Percentiles rank a stretch among this genome's conserved stretches.
phyloP scores from a whole-genome alignment of 2,329 filamentous ascomycete genomes.

The Monosporascus sp. region DNA sequence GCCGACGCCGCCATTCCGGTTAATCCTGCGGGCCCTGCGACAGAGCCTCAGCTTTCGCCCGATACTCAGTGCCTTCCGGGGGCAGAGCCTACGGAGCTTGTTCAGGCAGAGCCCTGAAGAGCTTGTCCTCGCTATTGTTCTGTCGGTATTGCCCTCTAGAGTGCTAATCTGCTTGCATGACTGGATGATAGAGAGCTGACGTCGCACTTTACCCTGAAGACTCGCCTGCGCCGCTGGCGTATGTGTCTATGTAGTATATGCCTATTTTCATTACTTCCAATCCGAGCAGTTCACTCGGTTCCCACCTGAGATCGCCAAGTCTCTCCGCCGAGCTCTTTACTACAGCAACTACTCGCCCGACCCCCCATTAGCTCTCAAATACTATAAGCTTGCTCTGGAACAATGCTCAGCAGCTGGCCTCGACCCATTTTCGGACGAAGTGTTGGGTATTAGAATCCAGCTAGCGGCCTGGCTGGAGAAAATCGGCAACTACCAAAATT shows the following conservation, averaged over 20 bases:
- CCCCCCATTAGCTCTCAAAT: constrained; percentile 71
- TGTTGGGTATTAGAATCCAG: constrained; percentile 83
- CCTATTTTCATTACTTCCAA: constrained; percentile 54
- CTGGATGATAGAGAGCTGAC: constrained; percentile 15
- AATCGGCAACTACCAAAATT: constrained; percentile 62
- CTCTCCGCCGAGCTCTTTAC: constrained; percentile 79
- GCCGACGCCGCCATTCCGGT: constrained; percentile 19
- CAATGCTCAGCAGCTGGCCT: constrained; percentile 69
- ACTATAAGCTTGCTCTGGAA: constrained; percentile 75
- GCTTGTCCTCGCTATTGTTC: constrained; percentile 34
- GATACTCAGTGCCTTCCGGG: constrained; percentile 32
- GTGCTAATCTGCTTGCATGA: background rate
- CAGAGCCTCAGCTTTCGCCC: constrained; percentile 30
- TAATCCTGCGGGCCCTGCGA: constrained; percentile 26
- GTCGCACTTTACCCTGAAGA: constrained; percentile 19
- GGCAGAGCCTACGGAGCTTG: constrained; percentile 31
- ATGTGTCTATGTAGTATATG: constrained; percentile 33
- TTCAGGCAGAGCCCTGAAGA: constrained; percentile 41
- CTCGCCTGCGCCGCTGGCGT: constrained; percentile 28
- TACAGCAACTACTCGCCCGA: constrained; percentile 76
- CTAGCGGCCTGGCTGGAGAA: constrained; percentile 76
- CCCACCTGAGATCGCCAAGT: constrained; percentile 68
- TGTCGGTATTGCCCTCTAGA: constrained; percentile 27
- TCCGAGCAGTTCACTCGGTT: constrained; percentile 50
- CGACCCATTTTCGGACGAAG: constrained; percentile 86